A percentile compares a stretch with the other conserved stretches of the same genome.
Evolutionary conservation across 2,329 filamentous ascomycete species (phyloP).

Genomic region (Didymellaceae sp.): DNA sequence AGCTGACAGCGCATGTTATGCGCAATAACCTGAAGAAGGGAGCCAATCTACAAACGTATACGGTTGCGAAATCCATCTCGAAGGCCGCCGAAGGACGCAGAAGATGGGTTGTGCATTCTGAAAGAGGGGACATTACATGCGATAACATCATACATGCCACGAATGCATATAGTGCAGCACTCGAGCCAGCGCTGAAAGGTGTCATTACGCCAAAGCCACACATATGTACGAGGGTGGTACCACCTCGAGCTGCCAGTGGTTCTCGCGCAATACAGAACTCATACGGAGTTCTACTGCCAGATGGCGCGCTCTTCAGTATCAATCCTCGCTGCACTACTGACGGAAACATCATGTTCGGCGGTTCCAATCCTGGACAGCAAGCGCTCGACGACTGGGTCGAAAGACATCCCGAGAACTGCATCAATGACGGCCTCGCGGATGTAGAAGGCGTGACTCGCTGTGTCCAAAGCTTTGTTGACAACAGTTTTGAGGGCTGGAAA

Average conservation of each 20-base stretch:
- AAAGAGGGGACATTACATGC: constrained; percentile 28
- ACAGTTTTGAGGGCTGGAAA: constrained; percentile 35
- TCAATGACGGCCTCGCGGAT: constrained; percentile 38
- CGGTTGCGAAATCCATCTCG: constrained; percentile 21
- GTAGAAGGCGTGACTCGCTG: constrained; percentile 34
- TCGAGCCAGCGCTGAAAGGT: constrained; percentile 29
- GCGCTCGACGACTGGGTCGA: constrained; percentile 40
- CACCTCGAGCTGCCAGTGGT: constrained; percentile 26
- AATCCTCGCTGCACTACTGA: constrained; percentile 42
- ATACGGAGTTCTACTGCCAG: constrained; percentile 40
- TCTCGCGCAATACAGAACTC: constrained; percentile 37
- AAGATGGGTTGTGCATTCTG: constrained; percentile 29
- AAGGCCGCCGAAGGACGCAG: constrained; percentile 1
- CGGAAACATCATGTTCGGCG: constrained; percentile 43
- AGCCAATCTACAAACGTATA: constrained; percentile 33
- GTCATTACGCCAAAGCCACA: constrained; percentile 39
- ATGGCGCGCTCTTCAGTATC: constrained; percentile 41
- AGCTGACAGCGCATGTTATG: constrained; percentile 38
- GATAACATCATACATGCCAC: constrained; percentile 33
- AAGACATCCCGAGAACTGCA: constrained; percentile 35
- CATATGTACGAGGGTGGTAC: constrained; percentile 35
- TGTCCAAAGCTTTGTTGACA: constrained; percentile 33
- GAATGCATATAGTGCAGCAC: constrained; percentile 35
- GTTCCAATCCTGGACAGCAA: constrained; percentile 41
- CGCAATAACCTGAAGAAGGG: constrained; percentile 26